Percentiles rank a stretch among this genome's conserved stretches.
Evolutionary conservation across 225 moss, liverwort and hornwort genomes (phyloP).

Genomic region (Antitrichia curtipendula): DNA sequence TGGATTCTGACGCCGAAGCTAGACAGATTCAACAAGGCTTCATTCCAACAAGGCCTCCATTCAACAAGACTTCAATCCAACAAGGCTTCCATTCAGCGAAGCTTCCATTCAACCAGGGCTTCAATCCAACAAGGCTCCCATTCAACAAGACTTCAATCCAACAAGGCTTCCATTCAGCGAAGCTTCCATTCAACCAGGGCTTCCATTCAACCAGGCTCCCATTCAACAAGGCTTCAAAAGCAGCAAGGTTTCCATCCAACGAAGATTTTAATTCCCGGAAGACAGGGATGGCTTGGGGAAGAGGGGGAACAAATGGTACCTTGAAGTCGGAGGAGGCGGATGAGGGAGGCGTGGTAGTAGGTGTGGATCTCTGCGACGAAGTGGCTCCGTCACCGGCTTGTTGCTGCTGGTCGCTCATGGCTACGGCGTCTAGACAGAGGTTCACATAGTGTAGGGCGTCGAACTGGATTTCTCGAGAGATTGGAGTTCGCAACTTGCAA

Average conservation of each 20-base stretch:
- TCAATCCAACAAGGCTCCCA: not conserved
- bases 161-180: not conserved
- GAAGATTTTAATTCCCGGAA: not conserved
- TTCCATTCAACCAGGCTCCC: not conserved
- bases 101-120: no score
- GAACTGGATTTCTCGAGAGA: not conserved
- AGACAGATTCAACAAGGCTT: not conserved
- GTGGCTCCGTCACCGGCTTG: slow-evolving; percentile 6
- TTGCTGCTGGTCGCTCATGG: slow-evolving; percentile 15
- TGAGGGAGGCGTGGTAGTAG: slow-evolving; percentile 18
- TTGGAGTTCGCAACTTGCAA: not conserved
- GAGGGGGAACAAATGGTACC: not conserved
- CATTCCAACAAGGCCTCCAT: not conserved
- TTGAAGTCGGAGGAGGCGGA: slow-evolving; percentile 27
- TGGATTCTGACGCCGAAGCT: not conserved
- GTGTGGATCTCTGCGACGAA: slow-evolving; percentile 18
- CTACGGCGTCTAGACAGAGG: not conserved
- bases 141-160: not conserved
- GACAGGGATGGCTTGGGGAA: not conserved
- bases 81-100: not conserved
- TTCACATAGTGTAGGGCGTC: not conserved
- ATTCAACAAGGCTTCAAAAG: not conserved
- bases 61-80: not conserved
- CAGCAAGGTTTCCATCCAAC: not conserved
- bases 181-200: not conserved